Percentiles rank a stretch among this genome's conserved stretches.
Conservation (phyloP, 2,329 filamentous ascomycete species). For the Emericellopsis atlantica region DNA sequence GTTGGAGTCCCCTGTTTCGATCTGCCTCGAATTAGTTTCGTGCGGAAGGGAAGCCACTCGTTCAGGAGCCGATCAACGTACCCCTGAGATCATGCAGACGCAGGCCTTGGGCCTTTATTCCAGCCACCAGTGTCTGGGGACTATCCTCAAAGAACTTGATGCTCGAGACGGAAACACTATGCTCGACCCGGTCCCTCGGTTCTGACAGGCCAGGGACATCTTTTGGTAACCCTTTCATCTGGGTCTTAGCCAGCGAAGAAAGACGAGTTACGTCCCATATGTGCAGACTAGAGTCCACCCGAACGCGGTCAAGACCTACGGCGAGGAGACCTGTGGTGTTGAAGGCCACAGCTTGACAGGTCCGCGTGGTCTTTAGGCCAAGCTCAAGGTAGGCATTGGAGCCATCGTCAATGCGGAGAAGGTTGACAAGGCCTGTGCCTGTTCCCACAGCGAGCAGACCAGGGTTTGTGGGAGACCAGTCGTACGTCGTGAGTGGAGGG, state of each 20-base stretch:
- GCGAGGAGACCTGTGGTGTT: conserved; percentile 60
- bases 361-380: conserved; percentile 60
- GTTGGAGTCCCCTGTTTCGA: conserved; percentile 29
- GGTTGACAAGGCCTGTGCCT: conserved; percentile 59
- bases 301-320: conserved; percentile 67
- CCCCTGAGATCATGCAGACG: conserved; percentile 70
- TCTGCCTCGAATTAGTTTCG: conserved; percentile 19
- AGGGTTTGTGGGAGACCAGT: conserved; percentile 50
- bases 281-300: conserved; percentile 71
- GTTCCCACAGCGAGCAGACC: conserved; percentile 66
- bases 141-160: conserved; percentile 72
- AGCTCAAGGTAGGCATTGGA: conserved; percentile 54
- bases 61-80: conserved; percentile 18
- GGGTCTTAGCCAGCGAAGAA: conserved; percentile 30
- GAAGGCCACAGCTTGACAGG: conserved; percentile 73
- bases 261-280: conserved; percentile 67
- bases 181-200: conserved; percentile 46
- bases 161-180: conserved; percentile 65
- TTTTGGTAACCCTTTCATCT: conserved; percentile 34
- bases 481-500: conserved; percentile 50
- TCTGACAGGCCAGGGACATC: conserved; percentile 37
- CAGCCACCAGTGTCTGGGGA: conserved; percentile 62
- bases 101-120: conserved; percentile 63
- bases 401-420: conserved; percentile 60
- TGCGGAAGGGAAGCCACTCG: neutral